Base-by-base conservation (phyloP, 2,329 filamentous ascomycete genomes). In the Penicillium sp. region DNA sequence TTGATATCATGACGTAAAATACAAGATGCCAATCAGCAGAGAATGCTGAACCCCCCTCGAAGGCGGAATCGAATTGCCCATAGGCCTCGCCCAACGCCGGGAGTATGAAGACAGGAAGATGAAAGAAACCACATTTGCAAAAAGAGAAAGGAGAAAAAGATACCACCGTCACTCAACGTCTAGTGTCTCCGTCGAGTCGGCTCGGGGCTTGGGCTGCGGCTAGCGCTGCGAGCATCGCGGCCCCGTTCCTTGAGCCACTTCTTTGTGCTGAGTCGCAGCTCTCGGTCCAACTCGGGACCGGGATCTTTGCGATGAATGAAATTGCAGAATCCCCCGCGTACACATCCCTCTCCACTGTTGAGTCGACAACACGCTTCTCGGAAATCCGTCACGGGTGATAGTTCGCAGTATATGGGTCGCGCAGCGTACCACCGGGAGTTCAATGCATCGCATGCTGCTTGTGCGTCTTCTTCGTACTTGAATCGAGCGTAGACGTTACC, bases 231-330 rank as follows among this genome's bases (percentile, higher is more conserved):
- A 74, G 90, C 89, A 80, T 97, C 94, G 71, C 91, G 85, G 22
- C 93, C 94, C 64, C 92, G 86, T 80, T 88, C 81, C 82, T 91
- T 91, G 75, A 98, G 82, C 93, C 94, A 98, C 85, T 98, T 98
- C 86, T 97, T 96, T 65, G 94, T 98, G 72, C 88, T 88, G 70
- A 98, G 85, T 66, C 91, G 88, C 70, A 99, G 79, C 70, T 99
- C 95, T 66, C 90, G 83, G 65, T 99, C 95, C 71, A 99, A 83
- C 81, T 98, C 94, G 12, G 92, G 84, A 70, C 86, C 88, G 4
- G 95, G 95, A 76, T 98, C 95, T 84, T 99, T 99, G 75, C 95
- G 88, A 78, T 99, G 95, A 68, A 99, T 99, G 79, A 99, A 99
- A 80, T 99, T 99, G 85, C 95, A 99, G 83, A 98, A 98, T 35